Evolutionary conservation across 225 moss, liverwort and hornwort genomes (phyloP).

Genomic region (Physcomitrellopsis africana): DNA sequence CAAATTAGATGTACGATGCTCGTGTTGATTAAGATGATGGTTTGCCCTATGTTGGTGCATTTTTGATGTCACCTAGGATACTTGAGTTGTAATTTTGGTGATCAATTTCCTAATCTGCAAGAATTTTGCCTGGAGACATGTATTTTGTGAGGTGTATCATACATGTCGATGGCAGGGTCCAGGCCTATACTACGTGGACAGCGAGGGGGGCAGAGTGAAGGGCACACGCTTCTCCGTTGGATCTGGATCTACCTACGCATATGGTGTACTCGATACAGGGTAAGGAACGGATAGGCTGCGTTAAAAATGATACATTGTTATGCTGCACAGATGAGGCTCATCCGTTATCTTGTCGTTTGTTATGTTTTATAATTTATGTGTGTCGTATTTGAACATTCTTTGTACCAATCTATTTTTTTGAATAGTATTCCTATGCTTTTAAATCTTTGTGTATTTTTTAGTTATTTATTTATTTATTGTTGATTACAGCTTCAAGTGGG

Average conservation of each 20-base stretch:
- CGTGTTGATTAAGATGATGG: background rate
- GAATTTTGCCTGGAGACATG: background rate
- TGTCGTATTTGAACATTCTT: background rate
- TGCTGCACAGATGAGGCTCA: background rate
- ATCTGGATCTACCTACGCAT: slow-evolving; percentile 84
- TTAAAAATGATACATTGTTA: background rate
- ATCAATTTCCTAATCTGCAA: background rate
- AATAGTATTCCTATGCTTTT: background rate
- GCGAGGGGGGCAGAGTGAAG: slow-evolving; percentile 81
- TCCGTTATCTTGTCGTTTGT: background rate
- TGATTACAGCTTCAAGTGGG: slow-evolving; percentile 61
- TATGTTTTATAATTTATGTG: background rate
- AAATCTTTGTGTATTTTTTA: no score
- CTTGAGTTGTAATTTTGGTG: background rate
- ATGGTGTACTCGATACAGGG: slow-evolving; percentile 87
- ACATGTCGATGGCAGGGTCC: slow-evolving; percentile 63
- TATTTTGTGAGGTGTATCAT: background rate
- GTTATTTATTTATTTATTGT: background rate
- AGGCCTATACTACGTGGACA: slow-evolving; percentile 83
- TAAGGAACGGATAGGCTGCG: slow-evolving; percentile 35
- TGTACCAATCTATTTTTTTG: background rate
- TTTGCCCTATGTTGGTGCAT: background rate
- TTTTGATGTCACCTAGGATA: slow-evolving; percentile 8
- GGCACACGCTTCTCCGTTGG: slow-evolving; percentile 82
- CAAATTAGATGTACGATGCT: slow-evolving; percentile 9